Evolutionary conservation across 495 filamentous ascomycete species (phyloP).

Genomic region (Evansstolkia leycettana): DNA sequence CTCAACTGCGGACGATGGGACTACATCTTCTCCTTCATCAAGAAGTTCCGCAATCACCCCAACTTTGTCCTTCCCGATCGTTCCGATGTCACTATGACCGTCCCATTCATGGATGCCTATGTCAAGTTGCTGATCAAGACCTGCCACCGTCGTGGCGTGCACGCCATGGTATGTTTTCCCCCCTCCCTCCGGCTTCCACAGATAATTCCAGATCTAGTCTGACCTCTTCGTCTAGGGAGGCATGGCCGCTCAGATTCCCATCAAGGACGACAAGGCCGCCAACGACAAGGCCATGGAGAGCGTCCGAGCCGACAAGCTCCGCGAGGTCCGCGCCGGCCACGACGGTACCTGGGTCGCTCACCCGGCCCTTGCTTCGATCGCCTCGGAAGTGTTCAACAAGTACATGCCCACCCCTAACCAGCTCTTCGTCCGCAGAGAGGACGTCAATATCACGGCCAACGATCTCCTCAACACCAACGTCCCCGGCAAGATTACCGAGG

Average conservation of each 20-base stretch:
- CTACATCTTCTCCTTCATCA: conserved; percentile 99
- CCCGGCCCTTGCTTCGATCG: conserved; percentile 81
- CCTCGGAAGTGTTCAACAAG: conserved; percentile 92
- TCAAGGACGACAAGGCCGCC: conserved; percentile 82
- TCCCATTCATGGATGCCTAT: conserved; percentile 98
- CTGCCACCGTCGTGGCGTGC: conserved; percentile 87
- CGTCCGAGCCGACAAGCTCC: conserved; percentile 90
- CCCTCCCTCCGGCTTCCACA: neutral
- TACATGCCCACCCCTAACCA: conserved; percentile 99
- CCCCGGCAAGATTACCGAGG: conserved; percentile 86
- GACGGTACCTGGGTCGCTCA: conserved; percentile 97
- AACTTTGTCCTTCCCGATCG: conserved; percentile 92
- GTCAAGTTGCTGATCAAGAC: conserved; percentile 95
- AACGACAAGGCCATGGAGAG: conserved; percentile 92
- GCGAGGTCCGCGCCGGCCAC: conserved; percentile 89
- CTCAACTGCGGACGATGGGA: conserved; percentile 99
- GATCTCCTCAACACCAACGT: conserved; percentile 98
- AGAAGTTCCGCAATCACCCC: conserved; percentile 94
- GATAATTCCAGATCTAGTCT: neutral
- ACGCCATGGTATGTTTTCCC: conserved; percentile 60
- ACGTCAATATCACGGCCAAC: conserved; percentile 73
- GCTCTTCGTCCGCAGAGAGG: conserved; percentile 80
- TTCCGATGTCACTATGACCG: conserved; percentile 88
- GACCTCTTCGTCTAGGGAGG: conserved; percentile 44
- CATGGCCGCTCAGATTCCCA: conserved; percentile 98